Percentiles rank a stretch among this genome's conserved stretches.
Evolutionary conservation across 495 filamentous ascomycete genomes (phyloP).

Genomic region (Elaphomyces granulatus): DNA sequence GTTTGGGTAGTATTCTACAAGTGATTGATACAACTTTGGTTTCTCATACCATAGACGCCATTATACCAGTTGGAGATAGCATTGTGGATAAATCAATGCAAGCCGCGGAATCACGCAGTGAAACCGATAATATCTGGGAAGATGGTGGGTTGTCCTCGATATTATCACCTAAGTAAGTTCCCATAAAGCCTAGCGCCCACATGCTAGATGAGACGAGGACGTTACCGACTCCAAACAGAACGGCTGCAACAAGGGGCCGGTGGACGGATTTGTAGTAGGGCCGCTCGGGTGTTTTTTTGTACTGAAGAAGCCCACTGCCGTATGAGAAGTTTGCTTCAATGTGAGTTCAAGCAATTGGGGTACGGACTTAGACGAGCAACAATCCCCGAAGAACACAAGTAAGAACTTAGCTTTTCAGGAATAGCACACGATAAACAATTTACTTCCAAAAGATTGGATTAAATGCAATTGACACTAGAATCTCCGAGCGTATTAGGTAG

Average conservation of each 20-base stretch:
- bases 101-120: no score
- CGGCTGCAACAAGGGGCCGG: constrained; percentile 63
- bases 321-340: constrained; percentile 67
- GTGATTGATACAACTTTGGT: constrained; percentile 43
- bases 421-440: constrained; percentile 17
- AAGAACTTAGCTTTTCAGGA: no score
- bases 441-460: constrained; percentile 47
- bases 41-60: no score
- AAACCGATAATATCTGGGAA: no score
- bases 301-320: constrained; percentile 62
- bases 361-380: constrained; percentile 33
- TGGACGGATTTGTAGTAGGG: constrained; percentile 33
- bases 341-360: constrained; percentile 1
- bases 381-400: constrained; percentile 25
- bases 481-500: no score
- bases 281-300: constrained; percentile 24
- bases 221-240: constrained; percentile 61
- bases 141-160: constrained; percentile 48
- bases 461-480: constrained; percentile 37
- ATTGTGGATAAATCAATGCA: no score
- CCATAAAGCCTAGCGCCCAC: constrained; percentile 83
- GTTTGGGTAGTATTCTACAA: constrained; percentile 67
- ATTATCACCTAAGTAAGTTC: constrained; percentile 95
- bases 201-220: constrained; percentile 75
- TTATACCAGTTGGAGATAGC: constrained; percentile 36